These are phyloP conservation scores for Cytospora piceae DNA, from an alignment of 2,329 filamentous ascomycete genomes.

Conservation along the genomic window DNA sequence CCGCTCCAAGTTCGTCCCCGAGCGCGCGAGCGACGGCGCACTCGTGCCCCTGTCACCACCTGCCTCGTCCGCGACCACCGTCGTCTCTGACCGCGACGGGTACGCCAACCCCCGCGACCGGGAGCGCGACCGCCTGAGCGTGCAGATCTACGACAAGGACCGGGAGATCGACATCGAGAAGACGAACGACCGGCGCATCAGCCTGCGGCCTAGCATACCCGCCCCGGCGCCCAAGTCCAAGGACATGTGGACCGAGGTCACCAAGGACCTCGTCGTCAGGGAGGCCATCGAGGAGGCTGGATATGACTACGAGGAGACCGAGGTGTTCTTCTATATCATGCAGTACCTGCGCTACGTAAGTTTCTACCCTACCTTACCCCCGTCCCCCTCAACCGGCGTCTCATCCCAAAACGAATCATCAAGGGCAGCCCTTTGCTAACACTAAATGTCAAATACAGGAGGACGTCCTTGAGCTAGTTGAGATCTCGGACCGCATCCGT, in stretches of 20 bases:
- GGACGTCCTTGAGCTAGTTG: slow-evolving; percentile 82
- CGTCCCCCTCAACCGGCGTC: not conserved
- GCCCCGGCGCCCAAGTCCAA: slow-evolving; percentile 47
- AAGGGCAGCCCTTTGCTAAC: slow-evolving; percentile 41
- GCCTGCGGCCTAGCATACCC: slow-evolving; percentile 42
- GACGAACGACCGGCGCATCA: slow-evolving; percentile 54
- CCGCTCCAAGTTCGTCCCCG: slow-evolving; percentile 73
- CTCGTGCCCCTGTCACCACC: slow-evolving; percentile 41
- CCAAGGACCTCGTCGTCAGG: slow-evolving; percentile 84
- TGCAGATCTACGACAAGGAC: slow-evolving; percentile 49
- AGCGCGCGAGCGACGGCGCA: slow-evolving; percentile 55
- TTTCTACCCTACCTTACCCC: slow-evolving; percentile 37
- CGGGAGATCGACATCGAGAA: slow-evolving; percentile 59
- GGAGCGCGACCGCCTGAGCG: slow-evolving; percentile 48
- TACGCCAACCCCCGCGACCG: slow-evolving; percentile 39
- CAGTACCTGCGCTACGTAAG: slow-evolving; percentile 87
- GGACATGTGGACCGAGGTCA: slow-evolving; percentile 95
- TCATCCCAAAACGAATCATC: too few species aligned
- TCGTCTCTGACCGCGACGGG: slow-evolving; percentile 34
- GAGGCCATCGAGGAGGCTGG: slow-evolving; percentile 85
- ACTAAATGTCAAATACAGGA: slow-evolving; percentile 58
- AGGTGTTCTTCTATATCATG: slow-evolving; percentile 89
- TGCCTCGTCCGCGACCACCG: slow-evolving; percentile 35
- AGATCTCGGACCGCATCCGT: slow-evolving; percentile 82
- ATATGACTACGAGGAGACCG: slow-evolving; percentile 90